Percentiles rank a stretch among this genome's conserved stretches.
These are phyloP conservation scores for Trametes polyzona DNA, from an alignment of 1,284 basidiomycete genomes.

Conservation along the genomic window DNA sequence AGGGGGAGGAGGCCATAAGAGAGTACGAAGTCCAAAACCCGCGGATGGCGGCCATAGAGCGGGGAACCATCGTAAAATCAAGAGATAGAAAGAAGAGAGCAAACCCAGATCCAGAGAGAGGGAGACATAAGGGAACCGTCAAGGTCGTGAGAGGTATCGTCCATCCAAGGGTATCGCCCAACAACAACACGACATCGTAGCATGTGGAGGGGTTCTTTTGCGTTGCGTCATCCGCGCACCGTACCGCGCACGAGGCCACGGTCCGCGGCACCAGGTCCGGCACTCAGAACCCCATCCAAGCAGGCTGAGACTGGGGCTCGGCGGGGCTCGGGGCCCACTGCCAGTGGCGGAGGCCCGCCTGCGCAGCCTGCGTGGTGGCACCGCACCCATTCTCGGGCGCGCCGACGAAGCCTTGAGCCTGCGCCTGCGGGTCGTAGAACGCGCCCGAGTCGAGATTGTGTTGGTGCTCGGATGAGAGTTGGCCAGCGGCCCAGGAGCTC, in stretches of 20 bases:
- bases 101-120: neutral
- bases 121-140: neutral
- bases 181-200: neutral
- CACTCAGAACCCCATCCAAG: constrained; percentile 3
- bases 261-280: no score
- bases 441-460: no score
- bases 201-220: no score
- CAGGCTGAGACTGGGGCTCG: neutral
- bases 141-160: constrained; percentile 8
- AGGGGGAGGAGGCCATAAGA: neutral
- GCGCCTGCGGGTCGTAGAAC: no score
- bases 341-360: neutral
- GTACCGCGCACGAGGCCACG: no score
- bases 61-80: neutral
- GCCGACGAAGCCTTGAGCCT: neutral
- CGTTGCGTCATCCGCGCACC: no score
- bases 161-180: constrained; percentile 6
- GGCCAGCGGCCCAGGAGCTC: no score
- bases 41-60: neutral
- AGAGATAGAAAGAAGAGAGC: neutral
- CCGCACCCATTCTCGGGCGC: neutral
- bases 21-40: neutral
- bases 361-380: neutral
- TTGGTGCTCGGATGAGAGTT: no score
- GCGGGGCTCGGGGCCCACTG: neutral